Evolutionary conservation across 345 rosid species (phyloP).

Genomic region (Eucalyptus cloeziana): DNA sequence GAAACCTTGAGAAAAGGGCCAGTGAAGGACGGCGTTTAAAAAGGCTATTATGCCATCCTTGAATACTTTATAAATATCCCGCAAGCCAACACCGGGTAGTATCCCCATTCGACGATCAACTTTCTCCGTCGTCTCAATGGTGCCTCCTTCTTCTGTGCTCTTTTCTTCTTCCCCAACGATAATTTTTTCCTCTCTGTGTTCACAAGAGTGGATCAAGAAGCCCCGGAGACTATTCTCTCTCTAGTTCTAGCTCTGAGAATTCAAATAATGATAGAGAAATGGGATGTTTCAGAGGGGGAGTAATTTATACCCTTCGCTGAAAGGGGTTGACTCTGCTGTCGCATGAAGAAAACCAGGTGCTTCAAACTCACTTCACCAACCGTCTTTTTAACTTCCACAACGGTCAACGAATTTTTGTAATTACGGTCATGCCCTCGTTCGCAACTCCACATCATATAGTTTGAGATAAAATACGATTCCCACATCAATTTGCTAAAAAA

Average conservation of each 20-base stretch:
- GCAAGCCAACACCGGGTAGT: neutral
- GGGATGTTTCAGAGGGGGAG: neutral
- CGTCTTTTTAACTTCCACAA: neutral
- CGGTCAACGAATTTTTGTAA: neutral
- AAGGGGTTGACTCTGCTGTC: neutral
- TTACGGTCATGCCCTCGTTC: neutral
- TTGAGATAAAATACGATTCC: neutral
- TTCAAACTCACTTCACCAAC: neutral
- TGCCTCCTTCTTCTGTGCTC: neutral
- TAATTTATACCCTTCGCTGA: neutral
- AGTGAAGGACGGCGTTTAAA: neutral
- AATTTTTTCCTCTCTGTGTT: neutral
- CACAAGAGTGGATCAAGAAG: neutral
- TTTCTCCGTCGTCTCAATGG: neutral
- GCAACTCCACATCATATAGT: neutral
- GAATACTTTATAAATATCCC: neutral
- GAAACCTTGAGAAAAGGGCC: neutral
- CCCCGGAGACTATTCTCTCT: neutral
- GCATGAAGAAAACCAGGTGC: neutral
- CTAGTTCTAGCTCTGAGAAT: neutral
- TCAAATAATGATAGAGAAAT: neutral
- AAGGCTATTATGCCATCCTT: rapidly evolving
- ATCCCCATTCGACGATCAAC: neutral
- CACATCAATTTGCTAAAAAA: neutral
- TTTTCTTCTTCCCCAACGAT: neutral